Evolutionary conservation across 176 grass and related monocot genomes (phyloP), one percentile per base, ranked within the genome.

Genomic region (Thinopyrum elongatum): DNA sequence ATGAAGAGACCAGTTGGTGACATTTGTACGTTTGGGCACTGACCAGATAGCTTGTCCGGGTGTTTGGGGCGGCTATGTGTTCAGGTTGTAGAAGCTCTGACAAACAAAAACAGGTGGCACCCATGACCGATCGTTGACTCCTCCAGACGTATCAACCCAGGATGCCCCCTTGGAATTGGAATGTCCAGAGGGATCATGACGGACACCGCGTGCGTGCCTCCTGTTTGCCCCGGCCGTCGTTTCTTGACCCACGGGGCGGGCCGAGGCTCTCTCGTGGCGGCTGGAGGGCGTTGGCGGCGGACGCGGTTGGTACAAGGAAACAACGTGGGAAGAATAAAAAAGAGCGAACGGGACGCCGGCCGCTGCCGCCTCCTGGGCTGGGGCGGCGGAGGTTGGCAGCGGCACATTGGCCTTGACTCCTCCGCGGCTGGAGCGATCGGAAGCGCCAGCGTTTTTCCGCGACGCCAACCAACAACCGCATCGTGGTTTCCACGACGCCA

Each of bases 371-470:
- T 41, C 62, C 44, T 73, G 2, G n/a, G 4, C 36, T 39, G 62
- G 33, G 47, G 2, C 33, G 83, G 74, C 33, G 64, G 47, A 27
- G 25, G 78, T 10, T 41, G 42, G 33, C 61, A 13, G 10, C 23
- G n/a, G 70, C 47, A 51, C 21, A 34, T 63, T 39, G 41, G 47
- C 44, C 2, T 42, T 31, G 30, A 41, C 35, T 36, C 53, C 53
- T 10, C 49, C 49, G 16, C 16, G 46, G 14, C 49, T 31, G 30
- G 30, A 31, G 47, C 6, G 16, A 39, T 68, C 11, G 80, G 85
- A 79, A 68, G 59, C 84, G 80, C 84, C 84, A 22, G 10, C 79
- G 30, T 74, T 90, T 86, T 34, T 33, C 79, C 79, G 79, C 84
- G 22, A 36, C 39, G 57, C 57, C 79, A 65, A 64, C 39, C 0